Evolutionary conservation across 176 grass and related monocot genomes (phyloP).

Genomic region (Juncus inflexus): DNA sequence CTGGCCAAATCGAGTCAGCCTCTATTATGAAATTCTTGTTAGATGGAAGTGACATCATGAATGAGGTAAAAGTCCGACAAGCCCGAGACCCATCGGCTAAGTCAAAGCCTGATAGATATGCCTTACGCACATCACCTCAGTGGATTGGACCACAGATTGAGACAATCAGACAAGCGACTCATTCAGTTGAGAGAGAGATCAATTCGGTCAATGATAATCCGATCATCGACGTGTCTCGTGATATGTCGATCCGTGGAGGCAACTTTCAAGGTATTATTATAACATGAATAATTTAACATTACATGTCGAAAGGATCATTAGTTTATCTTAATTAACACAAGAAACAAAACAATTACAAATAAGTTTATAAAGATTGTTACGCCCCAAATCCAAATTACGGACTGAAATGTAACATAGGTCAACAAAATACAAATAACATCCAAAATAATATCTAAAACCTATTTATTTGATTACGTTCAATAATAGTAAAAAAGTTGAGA

Average conservation of each 20-base stretch:
- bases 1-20: slow-evolving; percentile 78
- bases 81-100: slow-evolving; percentile 57
- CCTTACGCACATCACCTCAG: slow-evolving; percentile 77
- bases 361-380: too few species aligned
- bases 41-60: slow-evolving; percentile 73
- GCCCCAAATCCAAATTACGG: too few species aligned
- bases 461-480: too few species aligned
- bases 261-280: slow-evolving; percentile 61
- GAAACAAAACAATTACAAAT: too few species aligned
- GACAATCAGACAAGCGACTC: slow-evolving; percentile 57
- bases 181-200: slow-evolving; percentile 84
- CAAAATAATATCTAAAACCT: too few species aligned
- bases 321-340: too few species aligned
- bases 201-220: slow-evolving; percentile 97
- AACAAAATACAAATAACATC: too few species aligned
- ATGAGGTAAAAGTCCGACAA: too few species aligned
- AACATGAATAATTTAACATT: too few species aligned
- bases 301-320: too few species aligned
- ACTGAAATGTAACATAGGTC: too few species aligned
- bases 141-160: slow-evolving; percentile 91
- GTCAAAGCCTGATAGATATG: slow-evolving; percentile 75
- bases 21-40: slow-evolving; percentile 82
- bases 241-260: slow-evolving; percentile 68
- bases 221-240: slow-evolving; percentile 66
- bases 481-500: too few species aligned